Evolutionary conservation across 805 yeast genomes (phyloP).

Genomic region (Jamesozyma rosinii): DNA sequence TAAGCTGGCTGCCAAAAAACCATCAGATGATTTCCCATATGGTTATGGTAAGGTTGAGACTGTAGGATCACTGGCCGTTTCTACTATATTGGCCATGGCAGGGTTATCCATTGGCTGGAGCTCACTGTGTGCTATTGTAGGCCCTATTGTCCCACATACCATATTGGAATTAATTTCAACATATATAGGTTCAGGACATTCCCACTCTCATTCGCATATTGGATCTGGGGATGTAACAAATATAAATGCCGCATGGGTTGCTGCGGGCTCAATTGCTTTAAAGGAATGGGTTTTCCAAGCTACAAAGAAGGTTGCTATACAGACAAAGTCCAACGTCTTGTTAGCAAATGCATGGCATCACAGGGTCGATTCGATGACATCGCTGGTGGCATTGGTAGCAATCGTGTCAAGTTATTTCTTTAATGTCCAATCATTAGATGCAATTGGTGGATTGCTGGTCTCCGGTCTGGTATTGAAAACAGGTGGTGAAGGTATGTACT

Average conservation of each 20-base stretch:
- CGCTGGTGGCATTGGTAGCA: conserved; percentile 80
- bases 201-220: conserved; percentile 30
- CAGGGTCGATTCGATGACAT: conserved; percentile 86
- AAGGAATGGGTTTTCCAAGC: conserved; percentile 84
- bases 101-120: conserved; percentile 88
- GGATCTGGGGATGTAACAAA: conserved; percentile 41
- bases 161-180: conserved; percentile 38
- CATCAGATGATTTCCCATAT: conserved; percentile 56
- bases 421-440: conserved; percentile 75
- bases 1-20: conserved; percentile 54
- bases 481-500: conserved; percentile 64
- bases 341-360: conserved; percentile 99
- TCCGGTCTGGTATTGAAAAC: conserved; percentile 76
- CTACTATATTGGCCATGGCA: conserved; percentile 73
- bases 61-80: conserved; percentile 81
- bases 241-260: conserved; percentile 94
- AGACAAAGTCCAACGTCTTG: conserved; percentile 76
- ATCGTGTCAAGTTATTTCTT: conserved; percentile 78
- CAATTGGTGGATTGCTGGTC: conserved; percentile 84
- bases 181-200: conserved; percentile 30
- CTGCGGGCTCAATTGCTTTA: conserved; percentile 74
- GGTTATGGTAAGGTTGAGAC: conserved; percentile 94
- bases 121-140: conserved; percentile 58
- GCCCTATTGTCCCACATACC: conserved; percentile 56
- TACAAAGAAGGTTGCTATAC: conserved; percentile 70